These are phyloP conservation scores for Typha latifolia DNA, from an alignment of 176 grass and related monocot genomes.

Conservation along the genomic window DNA sequence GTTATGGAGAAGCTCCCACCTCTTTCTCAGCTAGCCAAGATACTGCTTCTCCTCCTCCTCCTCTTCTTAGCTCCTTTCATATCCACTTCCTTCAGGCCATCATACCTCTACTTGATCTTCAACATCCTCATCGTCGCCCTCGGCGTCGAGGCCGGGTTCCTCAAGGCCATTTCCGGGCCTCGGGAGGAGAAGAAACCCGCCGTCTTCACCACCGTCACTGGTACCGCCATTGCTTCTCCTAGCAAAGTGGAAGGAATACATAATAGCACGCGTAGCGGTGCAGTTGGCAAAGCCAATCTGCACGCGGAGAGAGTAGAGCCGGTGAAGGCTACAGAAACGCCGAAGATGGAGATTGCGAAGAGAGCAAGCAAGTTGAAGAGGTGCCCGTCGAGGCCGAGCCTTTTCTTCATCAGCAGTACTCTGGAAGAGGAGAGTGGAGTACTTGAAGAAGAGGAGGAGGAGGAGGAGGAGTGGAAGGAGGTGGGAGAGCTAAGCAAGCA, in stretches of 20 bases:
- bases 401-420: conserved; percentile 55
- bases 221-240: not conserved
- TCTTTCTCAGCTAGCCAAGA: conserved; percentile 34
- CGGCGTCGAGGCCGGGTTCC: conserved; percentile 48
- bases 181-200: conserved; percentile 25
- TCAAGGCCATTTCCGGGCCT: conserved; percentile 26
- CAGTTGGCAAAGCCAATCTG: not conserved
- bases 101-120: conserved; percentile 65
- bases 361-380: conserved; percentile 30
- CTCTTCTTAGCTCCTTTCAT: conserved; percentile 33
- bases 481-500: conserved; percentile 38
- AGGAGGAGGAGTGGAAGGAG: conserved; percentile 8
- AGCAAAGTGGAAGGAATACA: not conserved
- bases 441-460: conserved; percentile 5
- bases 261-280: not conserved
- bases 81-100: conserved; percentile 33
- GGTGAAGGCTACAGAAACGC: not conserved
- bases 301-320: not conserved
- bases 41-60: conserved; percentile 22
- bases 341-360: not conserved
- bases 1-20: conserved; percentile 26
- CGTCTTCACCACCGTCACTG: too few relatives aligned
- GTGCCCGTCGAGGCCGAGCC: conserved; percentile 47
- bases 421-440: conserved; percentile 8
- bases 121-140: conserved; percentile 54